A percentile compares a stretch with the other conserved stretches of the same genome.
phyloP scores from a whole-genome alignment of 306 rosid species.

The Abrus pulchellus region DNA sequence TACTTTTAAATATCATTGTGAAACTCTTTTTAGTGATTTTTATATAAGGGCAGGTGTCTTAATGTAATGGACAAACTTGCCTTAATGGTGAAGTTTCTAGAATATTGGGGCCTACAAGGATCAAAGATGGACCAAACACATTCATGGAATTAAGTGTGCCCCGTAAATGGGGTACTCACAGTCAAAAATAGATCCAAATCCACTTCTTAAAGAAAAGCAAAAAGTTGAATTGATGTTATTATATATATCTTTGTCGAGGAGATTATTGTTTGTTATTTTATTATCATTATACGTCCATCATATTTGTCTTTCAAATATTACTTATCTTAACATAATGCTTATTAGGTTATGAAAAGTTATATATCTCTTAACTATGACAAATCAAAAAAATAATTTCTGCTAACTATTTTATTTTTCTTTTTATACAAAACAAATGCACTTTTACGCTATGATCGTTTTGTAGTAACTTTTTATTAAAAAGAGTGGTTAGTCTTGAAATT shows the following conservation, averaged over 20 bases:
- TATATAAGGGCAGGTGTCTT: conserved; percentile 36
- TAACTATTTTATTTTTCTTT: not conserved
- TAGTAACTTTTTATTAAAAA: not conserved
- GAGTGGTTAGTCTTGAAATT: not conserved
- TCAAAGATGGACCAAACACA: conserved; percentile 13
- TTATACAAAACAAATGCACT: not conserved
- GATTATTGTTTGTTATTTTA: conserved; percentile 6
- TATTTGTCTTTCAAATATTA: not conserved
- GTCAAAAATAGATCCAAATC: conserved; percentile 48
- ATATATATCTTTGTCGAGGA: not conserved
- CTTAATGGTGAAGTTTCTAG: conserved; percentile 52
- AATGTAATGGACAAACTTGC: conserved; percentile 44
- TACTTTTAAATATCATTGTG: not conserved
- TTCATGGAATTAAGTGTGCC: conserved; percentile 45
- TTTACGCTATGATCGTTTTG: not conserved
- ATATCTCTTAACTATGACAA: not conserved
- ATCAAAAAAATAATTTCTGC: not conserved
- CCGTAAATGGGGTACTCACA: conserved; percentile 48
- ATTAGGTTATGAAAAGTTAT: not conserved
- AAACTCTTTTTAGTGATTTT: not conserved
- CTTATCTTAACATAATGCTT: not conserved
- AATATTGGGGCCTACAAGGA: conserved; percentile 42
- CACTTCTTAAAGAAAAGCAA: conserved; percentile 42
- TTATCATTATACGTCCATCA: not conserved
- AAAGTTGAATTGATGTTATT: conserved; percentile 32